Conservation (phyloP, 805 yeast species). For the Zygosaccharomyces siamensis region DNA sequence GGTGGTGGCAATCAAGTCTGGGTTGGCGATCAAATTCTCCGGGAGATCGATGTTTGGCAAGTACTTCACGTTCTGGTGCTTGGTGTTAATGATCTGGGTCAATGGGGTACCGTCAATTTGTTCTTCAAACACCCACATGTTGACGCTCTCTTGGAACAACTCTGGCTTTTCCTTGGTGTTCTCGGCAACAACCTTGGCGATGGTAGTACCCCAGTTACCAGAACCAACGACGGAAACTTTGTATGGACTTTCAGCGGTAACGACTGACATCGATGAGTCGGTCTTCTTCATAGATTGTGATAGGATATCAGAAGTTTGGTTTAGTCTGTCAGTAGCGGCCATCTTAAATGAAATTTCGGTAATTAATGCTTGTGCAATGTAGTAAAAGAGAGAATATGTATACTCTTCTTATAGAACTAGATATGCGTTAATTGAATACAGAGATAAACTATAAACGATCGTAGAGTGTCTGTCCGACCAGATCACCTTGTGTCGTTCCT, state of each 20-base stretch:
- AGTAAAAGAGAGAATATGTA: not conserved
- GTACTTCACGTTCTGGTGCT: conserved; percentile 92
- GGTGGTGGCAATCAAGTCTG: conserved; percentile 73
- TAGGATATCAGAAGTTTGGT: conserved; percentile 29
- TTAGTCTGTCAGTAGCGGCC: conserved; percentile 33
- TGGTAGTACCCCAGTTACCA: conserved; percentile 98
- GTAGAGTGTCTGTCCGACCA: not conserved
- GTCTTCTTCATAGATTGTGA: conserved; percentile 23
- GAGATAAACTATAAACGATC: not conserved
- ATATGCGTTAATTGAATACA: not conserved
- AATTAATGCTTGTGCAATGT: not conserved
- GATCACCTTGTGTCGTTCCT: conserved; percentile 10
- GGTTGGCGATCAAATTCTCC: conserved; percentile 79
- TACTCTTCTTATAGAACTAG: not conserved
- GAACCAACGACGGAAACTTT: conserved; percentile 82
- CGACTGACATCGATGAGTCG: conserved; percentile 15
- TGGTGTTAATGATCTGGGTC: conserved; percentile 83
- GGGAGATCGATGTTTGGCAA: conserved; percentile 88
- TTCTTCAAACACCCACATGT: conserved; percentile 98
- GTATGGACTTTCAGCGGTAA: conserved; percentile 37
- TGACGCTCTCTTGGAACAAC: conserved; percentile 66
- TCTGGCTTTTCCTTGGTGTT: conserved; percentile 68
- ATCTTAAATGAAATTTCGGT: conserved; percentile 8
- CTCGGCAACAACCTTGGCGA: conserved; percentile 92
- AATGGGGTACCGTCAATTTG: conserved; percentile 67